A percentile compares a stretch with the other conserved stretches of the same genome.
These are phyloP conservation scores for Kregervanrija fluxuum DNA, from an alignment of 805 yeast species.

Conservation along the genomic window DNA sequence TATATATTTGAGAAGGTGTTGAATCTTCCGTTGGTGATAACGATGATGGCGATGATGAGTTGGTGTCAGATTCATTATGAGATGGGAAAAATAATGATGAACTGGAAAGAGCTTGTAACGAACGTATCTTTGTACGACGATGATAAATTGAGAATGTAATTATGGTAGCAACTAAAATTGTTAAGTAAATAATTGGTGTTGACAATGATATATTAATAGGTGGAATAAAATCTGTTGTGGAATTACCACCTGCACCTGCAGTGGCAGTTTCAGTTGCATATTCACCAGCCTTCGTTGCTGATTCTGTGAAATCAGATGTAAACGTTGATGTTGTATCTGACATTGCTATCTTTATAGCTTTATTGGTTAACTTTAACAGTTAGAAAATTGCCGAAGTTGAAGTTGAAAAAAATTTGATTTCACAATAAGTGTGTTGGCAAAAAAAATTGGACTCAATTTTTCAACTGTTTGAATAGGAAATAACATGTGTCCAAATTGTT, in stretches of 20 bases:
- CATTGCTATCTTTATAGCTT: not conserved
- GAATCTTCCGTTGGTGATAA: slow-evolving; percentile 11
- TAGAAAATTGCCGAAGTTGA: not conserved
- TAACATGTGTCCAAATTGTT: too few relatives aligned
- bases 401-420: too few relatives aligned
- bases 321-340: not conserved
- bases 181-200: slow-evolving; percentile 75
- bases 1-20: slow-evolving; percentile 9
- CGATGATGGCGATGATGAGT: not conserved
- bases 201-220: slow-evolving; percentile 40
- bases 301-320: not conserved
- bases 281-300: not conserved
- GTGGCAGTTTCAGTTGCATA: slow-evolving; percentile 3
- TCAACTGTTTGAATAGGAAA: too few relatives aligned
- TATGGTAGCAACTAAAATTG: slow-evolving; percentile 58
- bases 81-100: slow-evolving; percentile 8
- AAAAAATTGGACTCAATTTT: too few relatives aligned
- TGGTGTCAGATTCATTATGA: not conserved
- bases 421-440: too few relatives aligned
- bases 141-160: slow-evolving; percentile 63
- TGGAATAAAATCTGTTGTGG: slow-evolving; percentile 1
- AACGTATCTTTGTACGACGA: slow-evolving; percentile 26
- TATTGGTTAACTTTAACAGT: not conserved
- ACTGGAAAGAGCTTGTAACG: slow-evolving; percentile 7
- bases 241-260: slow-evolving; percentile 1